Evolutionary conservation across 805 yeast genomes (phyloP).

Genomic region (Kazachstania taianensis): DNA sequence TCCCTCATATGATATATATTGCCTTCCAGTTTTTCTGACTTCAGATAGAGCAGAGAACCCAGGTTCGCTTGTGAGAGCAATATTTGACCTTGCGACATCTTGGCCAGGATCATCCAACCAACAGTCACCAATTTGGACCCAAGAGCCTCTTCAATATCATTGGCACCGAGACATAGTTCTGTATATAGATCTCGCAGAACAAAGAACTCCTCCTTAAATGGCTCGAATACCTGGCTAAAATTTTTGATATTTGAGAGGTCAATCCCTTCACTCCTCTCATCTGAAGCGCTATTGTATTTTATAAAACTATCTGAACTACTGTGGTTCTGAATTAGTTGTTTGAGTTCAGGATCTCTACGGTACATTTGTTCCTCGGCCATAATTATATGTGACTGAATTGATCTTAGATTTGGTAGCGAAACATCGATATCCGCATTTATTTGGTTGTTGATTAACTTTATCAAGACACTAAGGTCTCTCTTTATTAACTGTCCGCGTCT

Average conservation of each 20-base stretch:
- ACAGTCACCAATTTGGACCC: constrained; percentile 48
- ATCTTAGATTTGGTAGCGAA: constrained; percentile 18
- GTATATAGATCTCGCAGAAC: constrained; percentile 61
- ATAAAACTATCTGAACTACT: neutral
- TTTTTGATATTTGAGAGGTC: constrained; percentile 5
- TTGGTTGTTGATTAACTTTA: constrained; percentile 32
- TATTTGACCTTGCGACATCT: constrained; percentile 47
- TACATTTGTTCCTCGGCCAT: constrained; percentile 46
- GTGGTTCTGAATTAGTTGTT: constrained; percentile 8
- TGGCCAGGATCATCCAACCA: constrained; percentile 56
- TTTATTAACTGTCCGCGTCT: constrained; percentile 43
- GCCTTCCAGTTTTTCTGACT: constrained; percentile 48
- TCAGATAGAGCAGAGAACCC: constrained; percentile 55
- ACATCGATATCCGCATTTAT: constrained; percentile 35
- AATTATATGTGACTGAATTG: constrained; percentile 45
- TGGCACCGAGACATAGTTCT: constrained; percentile 51
- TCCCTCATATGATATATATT: constrained; percentile 13
- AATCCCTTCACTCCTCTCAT: neutral
- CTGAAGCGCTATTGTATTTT: constrained; percentile 1
- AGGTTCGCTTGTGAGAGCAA: constrained; percentile 53
- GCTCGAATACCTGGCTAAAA: constrained; percentile 45
- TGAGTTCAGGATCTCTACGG: constrained; percentile 22
- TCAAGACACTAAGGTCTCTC: constrained; percentile 54
- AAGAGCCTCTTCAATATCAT: constrained; percentile 49
- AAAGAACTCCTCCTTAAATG: constrained; percentile 63